These are phyloP conservation scores for Orbilia oligospora DNA, from an alignment of 2,329 filamentous ascomycete genomes.

Conservation along the genomic window DNA sequence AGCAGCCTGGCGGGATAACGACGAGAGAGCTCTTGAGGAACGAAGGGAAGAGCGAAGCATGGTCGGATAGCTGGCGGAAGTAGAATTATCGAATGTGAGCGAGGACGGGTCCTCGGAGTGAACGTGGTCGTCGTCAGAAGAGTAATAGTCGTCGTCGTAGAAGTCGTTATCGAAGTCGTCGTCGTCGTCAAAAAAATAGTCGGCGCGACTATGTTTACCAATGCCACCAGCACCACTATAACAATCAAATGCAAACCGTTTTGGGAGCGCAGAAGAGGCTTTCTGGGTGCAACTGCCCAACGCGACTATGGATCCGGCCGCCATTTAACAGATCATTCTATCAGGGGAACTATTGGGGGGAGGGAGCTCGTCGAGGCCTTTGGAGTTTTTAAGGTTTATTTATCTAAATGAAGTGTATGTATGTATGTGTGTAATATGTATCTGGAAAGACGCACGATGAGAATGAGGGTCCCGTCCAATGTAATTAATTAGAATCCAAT, in stretches of 20 bases:
- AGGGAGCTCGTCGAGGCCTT: conserved; percentile 2
- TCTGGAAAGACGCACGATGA: no score
- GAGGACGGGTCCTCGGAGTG: conserved; percentile 30
- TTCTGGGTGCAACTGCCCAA: conserved; percentile 45
- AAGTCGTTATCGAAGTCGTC: conserved; percentile 1
- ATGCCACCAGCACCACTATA: background rate
- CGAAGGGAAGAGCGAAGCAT: conserved; percentile 56
- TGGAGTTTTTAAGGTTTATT: no score
- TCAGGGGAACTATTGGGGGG: background rate
- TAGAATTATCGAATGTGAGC: background rate
- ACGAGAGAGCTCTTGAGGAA: conserved; percentile 49
- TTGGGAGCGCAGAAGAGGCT: background rate
- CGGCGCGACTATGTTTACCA: conserved; percentile 13
- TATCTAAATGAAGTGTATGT: no score
- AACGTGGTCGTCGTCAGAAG: conserved; percentile 19
- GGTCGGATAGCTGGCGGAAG: conserved; percentile 10
- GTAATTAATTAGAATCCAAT: background rate
- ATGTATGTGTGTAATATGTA: no score
- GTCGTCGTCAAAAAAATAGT: conserved; percentile 33
- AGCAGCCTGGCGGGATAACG: conserved; percentile 47
- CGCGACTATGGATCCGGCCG: conserved; percentile 60
- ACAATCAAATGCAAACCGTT: background rate
- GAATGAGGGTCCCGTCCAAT: conserved; percentile 2
- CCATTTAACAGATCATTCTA: conserved; percentile 59
- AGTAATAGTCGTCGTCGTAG: background rate